Evolutionary conservation across 352 stramenopile species (phyloP).

Genomic region (Globisporangium canariense): DNA sequence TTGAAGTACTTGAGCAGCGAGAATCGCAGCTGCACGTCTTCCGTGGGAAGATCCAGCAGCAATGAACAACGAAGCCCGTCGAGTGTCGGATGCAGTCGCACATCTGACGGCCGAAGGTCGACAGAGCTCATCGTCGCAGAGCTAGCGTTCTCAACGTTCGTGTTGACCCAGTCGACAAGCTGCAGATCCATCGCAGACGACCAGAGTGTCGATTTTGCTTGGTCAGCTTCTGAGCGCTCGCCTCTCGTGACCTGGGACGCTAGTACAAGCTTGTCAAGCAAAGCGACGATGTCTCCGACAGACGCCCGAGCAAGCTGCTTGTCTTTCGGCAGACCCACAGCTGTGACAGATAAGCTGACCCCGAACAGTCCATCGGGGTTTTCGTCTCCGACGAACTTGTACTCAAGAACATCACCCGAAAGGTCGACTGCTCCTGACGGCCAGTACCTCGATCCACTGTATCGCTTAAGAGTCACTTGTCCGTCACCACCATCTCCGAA

Average conservation of each 20-base stretch:
- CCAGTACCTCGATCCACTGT: slow-evolving; percentile 45
- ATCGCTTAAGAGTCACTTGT: slow-evolving; percentile 25
- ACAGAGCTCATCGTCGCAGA: slow-evolving; percentile 36
- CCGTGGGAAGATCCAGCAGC: slow-evolving; percentile 49
- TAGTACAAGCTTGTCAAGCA: slow-evolving; percentile 29
- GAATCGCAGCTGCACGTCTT: slow-evolving; percentile 73
- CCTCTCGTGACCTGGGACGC: background rate
- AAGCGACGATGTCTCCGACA: slow-evolving; percentile 30
- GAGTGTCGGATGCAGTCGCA: slow-evolving; percentile 62
- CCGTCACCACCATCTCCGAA: slow-evolving; percentile 18
- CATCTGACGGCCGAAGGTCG: slow-evolving; percentile 67
- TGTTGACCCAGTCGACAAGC: slow-evolving; percentile 87
- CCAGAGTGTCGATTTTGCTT: slow-evolving; percentile 27
- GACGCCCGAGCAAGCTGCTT: slow-evolving; percentile 57
- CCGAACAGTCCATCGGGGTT: slow-evolving; percentile 58
- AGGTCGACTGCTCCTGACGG: slow-evolving; percentile 47
- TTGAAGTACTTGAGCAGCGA: slow-evolving; percentile 85
- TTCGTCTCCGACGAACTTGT: slow-evolving; percentile 50
- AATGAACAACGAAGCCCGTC: slow-evolving; percentile 74
- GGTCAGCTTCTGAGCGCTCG: background rate
- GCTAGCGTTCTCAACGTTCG: slow-evolving; percentile 47
- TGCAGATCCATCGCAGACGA: slow-evolving; percentile 75
- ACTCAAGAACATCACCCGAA: slow-evolving; percentile 59
- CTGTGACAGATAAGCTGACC: slow-evolving; percentile 53
- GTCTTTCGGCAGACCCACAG: slow-evolving; percentile 54